These are phyloP conservation scores for Moricandia arvensis DNA, from an alignment of 345 rosid species.

Conservation along the genomic window DNA sequence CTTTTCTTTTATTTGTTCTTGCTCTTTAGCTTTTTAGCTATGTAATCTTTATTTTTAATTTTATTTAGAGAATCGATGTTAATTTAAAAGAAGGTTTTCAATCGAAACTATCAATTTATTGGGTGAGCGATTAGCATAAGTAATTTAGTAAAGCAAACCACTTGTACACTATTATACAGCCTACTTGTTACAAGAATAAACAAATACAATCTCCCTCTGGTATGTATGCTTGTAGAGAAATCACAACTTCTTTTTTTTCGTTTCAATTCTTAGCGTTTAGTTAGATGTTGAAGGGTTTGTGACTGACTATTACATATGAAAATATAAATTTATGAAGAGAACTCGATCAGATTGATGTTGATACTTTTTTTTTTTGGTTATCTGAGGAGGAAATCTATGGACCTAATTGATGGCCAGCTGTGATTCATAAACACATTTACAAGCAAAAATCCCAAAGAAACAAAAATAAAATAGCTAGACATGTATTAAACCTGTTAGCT, in stretches of 20 bases:
- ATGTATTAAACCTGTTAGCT: background rate
- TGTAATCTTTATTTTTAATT: background rate
- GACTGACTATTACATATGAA: background rate
- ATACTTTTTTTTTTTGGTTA: too few species aligned
- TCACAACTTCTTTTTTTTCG: background rate
- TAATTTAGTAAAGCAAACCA: background rate
- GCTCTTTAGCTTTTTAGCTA: slow-evolving; percentile 4
- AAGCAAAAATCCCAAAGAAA: background rate
- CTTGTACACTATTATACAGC: background rate
- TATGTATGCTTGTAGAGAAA: background rate
- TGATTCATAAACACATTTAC: background rate
- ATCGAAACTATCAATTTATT: background rate
- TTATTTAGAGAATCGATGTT: background rate
- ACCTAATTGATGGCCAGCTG: background rate
- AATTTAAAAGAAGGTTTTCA: background rate
- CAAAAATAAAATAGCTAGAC: too few species aligned
- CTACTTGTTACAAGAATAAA: background rate
- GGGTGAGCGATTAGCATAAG: background rate
- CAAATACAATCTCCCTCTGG: background rate
- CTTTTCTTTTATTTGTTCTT: slow-evolving; percentile 10
- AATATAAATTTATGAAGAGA: background rate
- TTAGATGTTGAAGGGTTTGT: background rate
- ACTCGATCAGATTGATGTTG: background rate
- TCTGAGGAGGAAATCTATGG: background rate
- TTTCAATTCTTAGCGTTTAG: background rate